Evolutionary conservation across 2,329 filamentous ascomycete species (phyloP).

Genomic region (Penicillium sp.): DNA sequence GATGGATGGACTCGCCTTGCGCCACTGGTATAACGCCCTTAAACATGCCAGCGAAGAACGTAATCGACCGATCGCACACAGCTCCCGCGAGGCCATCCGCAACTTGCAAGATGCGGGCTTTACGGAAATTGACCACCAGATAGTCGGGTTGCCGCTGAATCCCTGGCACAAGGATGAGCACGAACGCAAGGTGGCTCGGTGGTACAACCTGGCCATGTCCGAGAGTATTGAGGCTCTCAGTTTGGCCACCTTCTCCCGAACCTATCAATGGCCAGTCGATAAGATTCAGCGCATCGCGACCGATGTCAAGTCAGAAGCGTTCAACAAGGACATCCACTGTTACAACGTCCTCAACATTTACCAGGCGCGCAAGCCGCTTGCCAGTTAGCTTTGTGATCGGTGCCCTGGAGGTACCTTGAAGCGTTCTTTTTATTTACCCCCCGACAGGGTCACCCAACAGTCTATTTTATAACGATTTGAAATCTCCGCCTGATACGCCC

Average conservation of each 20-base stretch:
- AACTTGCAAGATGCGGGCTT: conserved; percentile 72
- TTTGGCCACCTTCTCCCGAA: conserved; percentile 69
- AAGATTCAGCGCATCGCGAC: conserved; percentile 64
- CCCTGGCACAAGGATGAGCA: conserved; percentile 67
- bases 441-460: not conserved
- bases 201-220: conserved; percentile 78
- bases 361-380: conserved; percentile 41
- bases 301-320: conserved; percentile 67
- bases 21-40: conserved; percentile 69
- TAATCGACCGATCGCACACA: conserved; percentile 66
- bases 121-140: conserved; percentile 71
- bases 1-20: conserved; percentile 56
- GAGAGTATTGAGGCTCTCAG: conserved; percentile 73
- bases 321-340: conserved; percentile 65
- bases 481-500: not conserved
- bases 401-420: not conserved
- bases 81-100: conserved; percentile 56
- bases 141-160: conserved; percentile 70
- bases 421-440: not conserved
- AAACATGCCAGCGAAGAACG: conserved; percentile 66
- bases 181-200: conserved; percentile 69
- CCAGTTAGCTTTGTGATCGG: conserved; percentile 6
- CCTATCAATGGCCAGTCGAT: conserved; percentile 60
- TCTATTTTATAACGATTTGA: not conserved
- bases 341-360: conserved; percentile 61